Conservation (phyloP, 2,329 filamentous ascomycete genomes). For the Colletotrichum gigasporum region DNA sequence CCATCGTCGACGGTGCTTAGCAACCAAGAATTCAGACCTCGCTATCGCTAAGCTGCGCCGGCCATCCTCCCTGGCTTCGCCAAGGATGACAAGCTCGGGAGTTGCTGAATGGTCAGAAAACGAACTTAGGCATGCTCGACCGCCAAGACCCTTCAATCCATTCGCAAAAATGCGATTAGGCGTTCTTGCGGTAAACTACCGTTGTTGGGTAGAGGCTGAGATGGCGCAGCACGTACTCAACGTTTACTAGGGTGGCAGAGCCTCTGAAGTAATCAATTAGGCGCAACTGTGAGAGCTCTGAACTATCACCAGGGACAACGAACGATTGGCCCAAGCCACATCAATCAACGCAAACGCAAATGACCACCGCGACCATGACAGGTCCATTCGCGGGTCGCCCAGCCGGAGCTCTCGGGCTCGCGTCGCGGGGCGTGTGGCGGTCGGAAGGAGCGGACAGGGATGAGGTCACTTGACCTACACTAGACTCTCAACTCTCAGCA, state of each 20-base stretch:
- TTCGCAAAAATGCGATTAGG: neutral
- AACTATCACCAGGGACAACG: neutral
- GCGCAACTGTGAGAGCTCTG: neutral
- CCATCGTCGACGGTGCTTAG: neutral
- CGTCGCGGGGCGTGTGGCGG: neutral
- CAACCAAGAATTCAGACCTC: neutral
- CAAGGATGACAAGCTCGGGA: neutral
- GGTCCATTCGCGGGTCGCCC: neutral
- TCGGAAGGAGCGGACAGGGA: neutral
- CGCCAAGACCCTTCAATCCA: neutral
- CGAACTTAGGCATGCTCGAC: neutral
- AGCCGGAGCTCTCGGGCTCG: constrained; percentile 25
- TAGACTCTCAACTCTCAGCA: neutral
- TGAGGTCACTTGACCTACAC: neutral
- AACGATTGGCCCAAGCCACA: constrained; percentile 20
- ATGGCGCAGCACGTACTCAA: constrained; percentile 15
- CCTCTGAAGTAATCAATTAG: neutral
- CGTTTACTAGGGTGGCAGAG: neutral
- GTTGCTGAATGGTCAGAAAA: neutral
- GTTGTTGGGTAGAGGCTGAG: constrained; percentile 14
- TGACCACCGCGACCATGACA: neutral
- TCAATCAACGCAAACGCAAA: neutral
- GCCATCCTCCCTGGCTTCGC: neutral
- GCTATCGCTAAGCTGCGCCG: neutral
- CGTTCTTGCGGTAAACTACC: neutral